Conservation (phyloP, 2,329 filamentous ascomycete genomes). For the Blastomyces emzantsi region DNA sequence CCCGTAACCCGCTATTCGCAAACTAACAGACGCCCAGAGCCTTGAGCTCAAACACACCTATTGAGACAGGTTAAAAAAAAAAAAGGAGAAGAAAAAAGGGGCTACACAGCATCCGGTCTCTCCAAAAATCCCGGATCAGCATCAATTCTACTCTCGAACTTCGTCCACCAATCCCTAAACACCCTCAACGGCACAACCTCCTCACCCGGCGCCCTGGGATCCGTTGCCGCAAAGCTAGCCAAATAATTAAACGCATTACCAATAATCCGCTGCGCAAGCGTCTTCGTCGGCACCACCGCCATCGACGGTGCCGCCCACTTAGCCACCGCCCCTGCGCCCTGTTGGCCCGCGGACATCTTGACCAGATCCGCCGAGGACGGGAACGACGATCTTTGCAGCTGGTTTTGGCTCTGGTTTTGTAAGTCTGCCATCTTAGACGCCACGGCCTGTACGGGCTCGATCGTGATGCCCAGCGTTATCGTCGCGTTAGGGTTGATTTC, state of each 20-base stretch:
- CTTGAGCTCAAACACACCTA: not conserved
- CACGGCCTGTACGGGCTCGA: constrained; percentile 69
- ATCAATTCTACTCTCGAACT: constrained; percentile 82
- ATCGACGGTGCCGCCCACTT: constrained; percentile 14
- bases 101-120: constrained; percentile 43
- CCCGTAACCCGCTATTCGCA: not conserved
- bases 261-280: constrained; percentile 87
- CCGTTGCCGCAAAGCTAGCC: constrained; percentile 67
- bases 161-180: constrained; percentile 96
- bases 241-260: constrained; percentile 97
- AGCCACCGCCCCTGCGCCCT: constrained; percentile 19
- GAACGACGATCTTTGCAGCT: constrained; percentile 7
- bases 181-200: constrained; percentile 91
- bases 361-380: constrained; percentile 15
- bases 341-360: constrained; percentile 8
- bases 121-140: constrained; percentile 85
- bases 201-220: constrained; percentile 44
- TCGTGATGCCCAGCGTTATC: constrained; percentile 70
- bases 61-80: not conserved
- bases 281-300: constrained; percentile 52
- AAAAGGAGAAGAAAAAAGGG: constrained; percentile 20
- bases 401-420: constrained; percentile 27
- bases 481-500: constrained; percentile 32
- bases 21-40: not conserved
- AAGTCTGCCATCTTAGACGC: constrained; percentile 58